Evolutionary conservation across 352 stramenopile genomes (phyloP).

Genomic region (Albugo candida): DNA sequence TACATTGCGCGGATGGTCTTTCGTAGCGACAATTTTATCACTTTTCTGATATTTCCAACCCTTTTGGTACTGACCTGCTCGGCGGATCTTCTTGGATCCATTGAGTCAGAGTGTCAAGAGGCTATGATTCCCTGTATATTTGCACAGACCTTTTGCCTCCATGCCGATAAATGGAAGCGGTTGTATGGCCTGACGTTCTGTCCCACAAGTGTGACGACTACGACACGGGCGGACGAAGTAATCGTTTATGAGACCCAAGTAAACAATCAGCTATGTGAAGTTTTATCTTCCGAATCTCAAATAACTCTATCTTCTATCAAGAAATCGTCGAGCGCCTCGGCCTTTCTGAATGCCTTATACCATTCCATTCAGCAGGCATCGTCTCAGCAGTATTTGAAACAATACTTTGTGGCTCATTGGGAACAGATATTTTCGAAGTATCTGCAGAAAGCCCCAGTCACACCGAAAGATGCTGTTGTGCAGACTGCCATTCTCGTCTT

Average conservation of each 20-base stretch:
- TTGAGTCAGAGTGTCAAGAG: neutral
- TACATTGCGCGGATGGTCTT: too few relatives aligned
- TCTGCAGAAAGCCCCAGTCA: neutral
- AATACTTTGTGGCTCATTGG: constrained; percentile 16
- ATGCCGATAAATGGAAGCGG: constrained; percentile 17
- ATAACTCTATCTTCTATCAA: neutral
- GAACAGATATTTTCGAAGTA: constrained; percentile 17
- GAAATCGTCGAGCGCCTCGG: neutral
- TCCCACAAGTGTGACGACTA: too few relatives aligned
- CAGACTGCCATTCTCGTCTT: neutral
- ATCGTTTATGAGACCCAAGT: neutral
- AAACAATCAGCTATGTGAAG: neutral
- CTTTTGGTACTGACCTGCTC: constrained; percentile 34
- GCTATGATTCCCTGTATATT: constrained; percentile 4
- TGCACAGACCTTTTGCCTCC: constrained; percentile 18
- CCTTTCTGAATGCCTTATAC: constrained; percentile 45
- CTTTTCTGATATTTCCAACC: constrained; percentile 30
- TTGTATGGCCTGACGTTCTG: constrained; percentile 14
- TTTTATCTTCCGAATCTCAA: neutral
- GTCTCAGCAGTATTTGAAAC: constrained; percentile 9
- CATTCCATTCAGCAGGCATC: constrained; percentile 20
- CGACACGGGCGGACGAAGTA: neutral
- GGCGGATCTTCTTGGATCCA: constrained; percentile 18
- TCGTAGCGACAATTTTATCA: too few relatives aligned
- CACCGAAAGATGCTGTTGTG: neutral